phyloP scores from a whole-genome alignment of 2,329 filamentous ascomycete genomes.

The Fusarium foetens region DNA sequence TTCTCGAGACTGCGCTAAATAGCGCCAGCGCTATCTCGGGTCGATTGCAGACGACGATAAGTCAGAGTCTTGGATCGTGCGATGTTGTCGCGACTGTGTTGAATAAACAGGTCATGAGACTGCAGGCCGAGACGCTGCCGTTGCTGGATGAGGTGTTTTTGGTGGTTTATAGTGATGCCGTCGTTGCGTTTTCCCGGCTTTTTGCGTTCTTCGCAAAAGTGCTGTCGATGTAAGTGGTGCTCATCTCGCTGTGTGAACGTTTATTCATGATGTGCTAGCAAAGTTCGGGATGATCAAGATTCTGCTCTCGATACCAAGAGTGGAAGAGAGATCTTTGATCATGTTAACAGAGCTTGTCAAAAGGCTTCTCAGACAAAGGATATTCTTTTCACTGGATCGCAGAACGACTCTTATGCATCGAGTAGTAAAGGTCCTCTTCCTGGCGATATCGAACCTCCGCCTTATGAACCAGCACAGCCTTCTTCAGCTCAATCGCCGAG shows the following conservation, averaged over 20 bases:
- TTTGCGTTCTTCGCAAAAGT: slow-evolving; percentile 40
- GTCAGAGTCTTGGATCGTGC: slow-evolving; percentile 44
- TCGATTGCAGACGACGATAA: slow-evolving; percentile 45
- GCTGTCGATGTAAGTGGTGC: slow-evolving; percentile 39
- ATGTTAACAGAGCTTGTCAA: slow-evolving; percentile 31
- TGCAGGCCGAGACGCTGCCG: slow-evolving; percentile 42
- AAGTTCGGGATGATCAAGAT: slow-evolving; percentile 41
- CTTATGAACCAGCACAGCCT: slow-evolving; percentile 36
- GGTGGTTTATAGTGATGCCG: slow-evolving; percentile 36
- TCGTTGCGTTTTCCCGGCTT: slow-evolving; percentile 41
- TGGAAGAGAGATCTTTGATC: slow-evolving; percentile 33
- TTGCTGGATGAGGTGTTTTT: slow-evolving; percentile 44
- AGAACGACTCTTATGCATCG: slow-evolving; percentile 13
- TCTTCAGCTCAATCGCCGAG: slow-evolving; percentile 13
- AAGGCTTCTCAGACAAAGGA: slow-evolving; percentile 27
- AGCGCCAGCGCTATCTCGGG: slow-evolving; percentile 43
- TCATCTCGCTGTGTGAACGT: neutral
- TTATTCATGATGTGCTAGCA: slow-evolving; percentile 8
- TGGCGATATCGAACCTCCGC: slow-evolving; percentile 35
- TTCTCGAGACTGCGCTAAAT: slow-evolving; percentile 44
- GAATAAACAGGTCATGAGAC: slow-evolving; percentile 50
- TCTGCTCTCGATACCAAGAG: slow-evolving; percentile 28
- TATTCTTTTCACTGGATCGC: slow-evolving; percentile 25
- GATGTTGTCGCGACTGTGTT: slow-evolving; percentile 45
- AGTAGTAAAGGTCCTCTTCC: slow-evolving; percentile 30